phyloP scores from a whole-genome alignment of 208 protist species.

The Leishmania lainsoni region DNA sequence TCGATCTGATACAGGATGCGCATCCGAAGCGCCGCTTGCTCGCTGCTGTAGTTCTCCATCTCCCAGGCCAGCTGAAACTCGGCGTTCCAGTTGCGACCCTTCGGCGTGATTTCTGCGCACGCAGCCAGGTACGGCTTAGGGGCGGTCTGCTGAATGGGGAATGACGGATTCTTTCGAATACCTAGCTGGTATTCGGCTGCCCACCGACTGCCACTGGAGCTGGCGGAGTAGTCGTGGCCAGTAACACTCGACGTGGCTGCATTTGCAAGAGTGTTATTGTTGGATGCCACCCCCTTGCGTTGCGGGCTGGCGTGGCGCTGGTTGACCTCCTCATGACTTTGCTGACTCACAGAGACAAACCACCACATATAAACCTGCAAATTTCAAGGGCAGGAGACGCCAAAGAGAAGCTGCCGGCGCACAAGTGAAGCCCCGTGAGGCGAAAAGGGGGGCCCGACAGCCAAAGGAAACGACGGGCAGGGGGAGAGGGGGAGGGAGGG shows the following conservation, averaged over 20 bases:
- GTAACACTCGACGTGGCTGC: conserved; percentile 13
- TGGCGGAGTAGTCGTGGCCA: conserved; percentile 18
- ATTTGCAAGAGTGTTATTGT: conserved; percentile 4
- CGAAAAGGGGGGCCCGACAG: background rate
- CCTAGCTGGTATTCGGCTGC: conserved; percentile 56
- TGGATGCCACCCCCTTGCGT: conserved; percentile 6
- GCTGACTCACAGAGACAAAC: conserved; percentile 3
- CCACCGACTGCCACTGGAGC: conserved; percentile 32
- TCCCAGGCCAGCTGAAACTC: conserved; percentile 88
- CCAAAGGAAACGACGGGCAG: background rate
- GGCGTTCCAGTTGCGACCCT: conserved; percentile 73
- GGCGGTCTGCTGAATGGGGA: conserved; percentile 79
- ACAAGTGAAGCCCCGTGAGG: background rate
- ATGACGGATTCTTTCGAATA: conserved; percentile 68
- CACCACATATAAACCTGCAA: background rate
- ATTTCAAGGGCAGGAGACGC: background rate
- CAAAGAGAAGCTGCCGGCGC: background rate
- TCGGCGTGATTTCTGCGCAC: conserved; percentile 67
- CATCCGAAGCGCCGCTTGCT: conserved; percentile 54
- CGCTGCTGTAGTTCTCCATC: conserved; percentile 64
- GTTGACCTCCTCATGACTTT: conserved; percentile 14
- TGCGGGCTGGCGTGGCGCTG: conserved; percentile 19
- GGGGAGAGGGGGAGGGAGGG: background rate
- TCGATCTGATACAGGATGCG: conserved; percentile 49
- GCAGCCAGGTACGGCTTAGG: conserved; percentile 66